Evolutionary conservation across 2,329 filamentous ascomycete species (phyloP).

Genomic region (Fusarium pseudonygamai): DNA sequence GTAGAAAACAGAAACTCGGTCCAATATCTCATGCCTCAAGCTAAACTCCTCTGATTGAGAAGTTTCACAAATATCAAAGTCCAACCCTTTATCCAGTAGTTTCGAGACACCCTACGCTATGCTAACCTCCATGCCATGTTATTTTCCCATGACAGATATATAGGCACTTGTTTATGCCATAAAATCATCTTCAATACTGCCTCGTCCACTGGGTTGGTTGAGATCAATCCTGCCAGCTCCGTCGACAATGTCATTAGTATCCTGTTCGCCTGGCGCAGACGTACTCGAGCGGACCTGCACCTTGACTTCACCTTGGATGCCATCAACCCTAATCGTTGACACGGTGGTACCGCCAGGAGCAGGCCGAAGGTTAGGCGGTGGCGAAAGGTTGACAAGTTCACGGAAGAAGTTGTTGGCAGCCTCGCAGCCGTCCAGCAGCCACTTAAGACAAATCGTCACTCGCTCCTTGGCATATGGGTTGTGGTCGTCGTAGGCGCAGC

Average conservation of each 20-base stretch:
- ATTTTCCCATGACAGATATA: too few species aligned
- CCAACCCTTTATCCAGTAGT: not conserved
- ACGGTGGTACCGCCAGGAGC: constrained; percentile 49
- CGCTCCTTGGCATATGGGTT: constrained; percentile 95
- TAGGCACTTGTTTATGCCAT: constrained; percentile 49
- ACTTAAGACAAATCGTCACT: constrained; percentile 88
- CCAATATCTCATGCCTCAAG: not conserved
- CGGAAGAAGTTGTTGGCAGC: constrained; percentile 78
- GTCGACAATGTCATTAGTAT: constrained; percentile 53
- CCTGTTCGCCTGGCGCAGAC: constrained; percentile 39
- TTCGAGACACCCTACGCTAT: not conserved
- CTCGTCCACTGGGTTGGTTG: constrained; percentile 42
- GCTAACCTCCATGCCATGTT: not conserved
- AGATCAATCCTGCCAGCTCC: constrained; percentile 55
- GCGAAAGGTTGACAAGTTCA: constrained; percentile 63
- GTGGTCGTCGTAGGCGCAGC: constrained; percentile 89
- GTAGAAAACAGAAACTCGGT: not conserved
- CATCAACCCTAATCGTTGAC: constrained; percentile 62
- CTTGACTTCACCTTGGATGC: constrained; percentile 65
- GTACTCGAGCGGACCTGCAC: constrained; percentile 58
- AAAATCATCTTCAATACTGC: constrained; percentile 56
- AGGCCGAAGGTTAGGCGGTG: constrained; percentile 52
- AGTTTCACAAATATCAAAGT: not conserved
- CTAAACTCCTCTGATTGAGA: not conserved
- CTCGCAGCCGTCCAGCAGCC: constrained; percentile 77